Base-by-base conservation (phyloP, 225 moss, liverwort and hornwort species). In the Antitrichia curtipendula region DNA sequence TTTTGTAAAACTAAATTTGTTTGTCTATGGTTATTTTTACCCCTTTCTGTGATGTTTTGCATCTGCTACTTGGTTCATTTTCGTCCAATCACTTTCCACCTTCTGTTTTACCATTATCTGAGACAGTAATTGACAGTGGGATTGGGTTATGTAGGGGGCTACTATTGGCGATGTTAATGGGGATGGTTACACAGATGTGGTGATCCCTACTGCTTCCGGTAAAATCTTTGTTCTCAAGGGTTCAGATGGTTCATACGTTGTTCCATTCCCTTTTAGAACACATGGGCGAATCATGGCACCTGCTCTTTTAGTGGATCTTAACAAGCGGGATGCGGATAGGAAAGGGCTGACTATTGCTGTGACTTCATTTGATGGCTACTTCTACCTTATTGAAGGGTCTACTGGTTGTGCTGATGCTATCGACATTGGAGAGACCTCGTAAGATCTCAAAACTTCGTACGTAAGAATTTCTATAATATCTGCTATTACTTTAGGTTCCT, bases 221-320 rank as follows among this genome's bases (percentile, higher is more conserved):
- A 95, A 91, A 89, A 93, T 97, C 31, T 97, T 94, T 89, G 99
- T 99, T 62, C 88, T 99, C 88, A 95, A 78, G 85, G 99, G 99
- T 70, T 88, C 91, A 24, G 95, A 97, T 90, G 99, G 99, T 85
- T 86, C 93, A 58, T 25, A 36, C 66, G 93, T 99, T 50, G 86
- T 84, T 57, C 95, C 95, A 32, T 99, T 95, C 79, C 99, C 99
- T 64, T 99, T 96, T 74, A 94, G 90, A 73, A 97, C 99, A 78
- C 99, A 99, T 85, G 99, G 99, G 60, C 97, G 97, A 60, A 94
- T 99, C 70, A 97, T 99, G 99, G 93, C 99, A 63, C 99, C 99
- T 81, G 96, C 94, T 25, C 91, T 99, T 85, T 86, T 99, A 80
- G 97, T 99, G 88, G 99, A 99, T 89, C 90, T 99, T n/a, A 95